Percentiles rank a stretch among this genome's conserved stretches.
phyloP scores from a whole-genome alignment of 192 early-diverging fungal species.

The Paraglomus brasilianum region DNA sequence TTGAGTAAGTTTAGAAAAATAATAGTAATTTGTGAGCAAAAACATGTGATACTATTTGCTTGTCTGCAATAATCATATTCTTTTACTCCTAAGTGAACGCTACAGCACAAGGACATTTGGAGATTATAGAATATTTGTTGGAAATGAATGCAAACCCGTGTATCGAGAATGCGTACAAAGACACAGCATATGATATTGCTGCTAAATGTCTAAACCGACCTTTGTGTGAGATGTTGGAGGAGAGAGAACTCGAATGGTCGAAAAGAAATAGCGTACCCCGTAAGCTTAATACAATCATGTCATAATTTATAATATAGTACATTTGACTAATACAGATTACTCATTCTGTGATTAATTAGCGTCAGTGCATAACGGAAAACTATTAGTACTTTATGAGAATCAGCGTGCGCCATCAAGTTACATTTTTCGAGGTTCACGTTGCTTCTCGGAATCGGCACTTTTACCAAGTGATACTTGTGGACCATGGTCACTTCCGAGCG shows the following conservation, averaged over 20 bases:
- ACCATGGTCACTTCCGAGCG: slow-evolving; percentile 59
- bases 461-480: slow-evolving; percentile 50
- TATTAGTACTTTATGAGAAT: slow-evolving; percentile 63
- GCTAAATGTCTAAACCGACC: slow-evolving; percentile 60
- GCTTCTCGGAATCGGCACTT: slow-evolving; percentile 49
- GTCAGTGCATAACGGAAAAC: slow-evolving; percentile 51
- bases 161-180: slow-evolving; percentile 60
- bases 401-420: slow-evolving; percentile 56
- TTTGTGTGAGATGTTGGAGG: slow-evolving; percentile 62
- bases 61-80: slow-evolving; percentile 2
- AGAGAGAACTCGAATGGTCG: slow-evolving; percentile 49
- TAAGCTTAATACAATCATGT: background rate
- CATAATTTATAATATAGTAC: background rate
- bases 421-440: slow-evolving; percentile 42
- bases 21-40: no score
- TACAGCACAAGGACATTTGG: slow-evolving; percentile 60
- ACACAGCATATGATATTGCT: slow-evolving; percentile 72
- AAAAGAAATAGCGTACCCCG: slow-evolving; percentile 23
- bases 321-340: background rate
- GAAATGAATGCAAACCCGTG: slow-evolving; percentile 59
- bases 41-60: background rate
- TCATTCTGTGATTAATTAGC: slow-evolving; percentile 30
- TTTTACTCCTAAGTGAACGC: slow-evolving; percentile 57
- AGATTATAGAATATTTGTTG: slow-evolving; percentile 63
- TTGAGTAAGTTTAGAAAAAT: slow-evolving; percentile 55